Conservation (phyloP, 306 rosid species). For the Trifolium subterraneum region DNA sequence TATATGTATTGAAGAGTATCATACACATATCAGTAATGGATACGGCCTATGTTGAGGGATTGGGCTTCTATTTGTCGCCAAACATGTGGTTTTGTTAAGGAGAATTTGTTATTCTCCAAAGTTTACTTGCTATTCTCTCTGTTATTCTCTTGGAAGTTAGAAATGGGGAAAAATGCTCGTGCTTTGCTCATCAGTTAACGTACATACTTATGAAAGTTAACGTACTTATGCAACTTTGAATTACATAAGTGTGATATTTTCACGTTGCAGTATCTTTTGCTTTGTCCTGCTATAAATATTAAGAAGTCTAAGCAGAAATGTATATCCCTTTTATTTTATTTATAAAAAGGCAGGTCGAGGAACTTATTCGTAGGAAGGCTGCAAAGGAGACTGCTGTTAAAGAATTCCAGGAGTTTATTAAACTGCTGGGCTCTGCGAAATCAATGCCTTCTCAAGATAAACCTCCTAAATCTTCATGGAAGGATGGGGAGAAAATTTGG, state of each 20-base stretch:
- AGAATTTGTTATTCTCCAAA: conserved; percentile 14
- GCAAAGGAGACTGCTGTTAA: conserved; percentile 86
- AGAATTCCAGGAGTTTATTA: conserved; percentile 69
- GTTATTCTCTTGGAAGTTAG: conserved; percentile 10
- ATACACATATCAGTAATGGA: background rate
- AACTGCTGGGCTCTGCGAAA: conserved; percentile 73
- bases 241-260: conserved; percentile 23
- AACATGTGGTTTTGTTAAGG: background rate
- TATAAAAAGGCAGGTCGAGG: conserved; percentile 76
- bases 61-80: conserved; percentile 10
- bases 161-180: conserved; percentile 15
- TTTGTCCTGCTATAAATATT: conserved; percentile 21
- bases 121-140: conserved; percentile 4
- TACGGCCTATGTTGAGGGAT: background rate
- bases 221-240: conserved; percentile 14
- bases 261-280: background rate
- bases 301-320: conserved; percentile 23
- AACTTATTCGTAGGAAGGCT: conserved; percentile 72
- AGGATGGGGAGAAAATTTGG: conserved; percentile 66
- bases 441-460: conserved; percentile 66
- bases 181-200: conserved; percentile 31
- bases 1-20: background rate
- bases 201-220: conserved; percentile 19
- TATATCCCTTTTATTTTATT: conserved; percentile 12
- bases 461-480: conserved; percentile 84